Conservation (phyloP, 805 yeast species). For the Myxozyma melibiosi region DNA sequence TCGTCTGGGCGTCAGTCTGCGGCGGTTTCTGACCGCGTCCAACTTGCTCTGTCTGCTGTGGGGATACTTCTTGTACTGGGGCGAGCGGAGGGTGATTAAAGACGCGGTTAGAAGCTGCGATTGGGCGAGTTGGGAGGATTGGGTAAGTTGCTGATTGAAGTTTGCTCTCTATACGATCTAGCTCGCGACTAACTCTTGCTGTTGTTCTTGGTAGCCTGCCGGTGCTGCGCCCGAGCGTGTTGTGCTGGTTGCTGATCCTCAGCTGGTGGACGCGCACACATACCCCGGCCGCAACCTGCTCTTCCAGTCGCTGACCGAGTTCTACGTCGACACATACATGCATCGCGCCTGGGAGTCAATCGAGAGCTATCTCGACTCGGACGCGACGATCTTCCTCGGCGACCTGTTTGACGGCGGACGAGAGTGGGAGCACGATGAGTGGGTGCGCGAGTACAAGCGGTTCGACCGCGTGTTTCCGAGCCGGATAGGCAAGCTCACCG, state of each 20-base stretch:
- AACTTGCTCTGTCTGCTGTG: constrained; percentile 43
- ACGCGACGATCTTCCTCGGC: constrained; percentile 77
- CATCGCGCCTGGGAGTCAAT: constrained; percentile 69
- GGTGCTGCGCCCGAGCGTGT: constrained; percentile 28
- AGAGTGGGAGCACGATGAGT: constrained; percentile 68
- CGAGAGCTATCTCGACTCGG: constrained; percentile 65
- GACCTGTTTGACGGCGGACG: constrained; percentile 96
- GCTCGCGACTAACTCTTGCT: not conserved
- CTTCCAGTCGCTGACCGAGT: constrained; percentile 57
- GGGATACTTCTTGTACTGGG: constrained; percentile 52
- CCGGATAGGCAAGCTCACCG: constrained; percentile 44
- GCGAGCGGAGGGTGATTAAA: constrained; percentile 56
- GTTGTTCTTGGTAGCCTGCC: constrained; percentile 8
- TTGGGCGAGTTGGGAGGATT: constrained; percentile 71
- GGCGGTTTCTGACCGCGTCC: constrained; percentile 19
- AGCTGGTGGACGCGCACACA: constrained; percentile 83
- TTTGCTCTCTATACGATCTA: not conserved
- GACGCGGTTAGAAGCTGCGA: constrained; percentile 51
- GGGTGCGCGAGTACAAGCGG: constrained; percentile 71
- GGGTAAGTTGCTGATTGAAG: constrained; percentile 43
- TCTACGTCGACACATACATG: constrained; percentile 75
- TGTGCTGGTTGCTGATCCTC: constrained; percentile 84
- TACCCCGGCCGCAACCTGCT: constrained; percentile 69
- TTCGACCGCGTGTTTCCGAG: constrained; percentile 68
- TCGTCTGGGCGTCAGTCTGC: constrained; percentile 7